Evolutionary conservation across 75 land plant genomes (phyloP).

Genomic region (Sequoia sempervirens): DNA sequence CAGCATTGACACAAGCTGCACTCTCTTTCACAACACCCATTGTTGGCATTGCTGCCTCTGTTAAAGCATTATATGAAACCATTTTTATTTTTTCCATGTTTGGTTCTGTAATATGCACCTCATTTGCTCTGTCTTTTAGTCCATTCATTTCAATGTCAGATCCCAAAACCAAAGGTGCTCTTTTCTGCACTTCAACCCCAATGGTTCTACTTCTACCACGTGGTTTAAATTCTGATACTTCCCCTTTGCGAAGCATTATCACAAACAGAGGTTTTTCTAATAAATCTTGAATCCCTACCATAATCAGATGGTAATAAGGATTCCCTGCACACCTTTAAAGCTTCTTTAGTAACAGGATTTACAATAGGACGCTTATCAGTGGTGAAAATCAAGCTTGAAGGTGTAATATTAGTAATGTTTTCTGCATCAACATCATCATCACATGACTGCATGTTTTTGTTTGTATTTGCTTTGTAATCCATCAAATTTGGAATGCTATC

Average conservation of each 20-base stretch:
- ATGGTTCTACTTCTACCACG: not conserved
- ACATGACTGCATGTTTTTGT: not conserved
- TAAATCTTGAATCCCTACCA: not conserved
- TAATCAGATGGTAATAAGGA: not conserved
- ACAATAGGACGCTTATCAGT: not conserved
- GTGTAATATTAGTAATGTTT: not conserved
- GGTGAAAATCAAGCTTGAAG: not conserved
- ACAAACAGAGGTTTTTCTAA: not conserved
- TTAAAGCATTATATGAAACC: not conserved
- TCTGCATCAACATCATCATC: not conserved
- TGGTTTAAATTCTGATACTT: not conserved
- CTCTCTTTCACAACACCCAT: not conserved
- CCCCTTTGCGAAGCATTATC: not conserved
- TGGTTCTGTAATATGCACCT: not conserved
- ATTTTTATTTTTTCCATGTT: not conserved
- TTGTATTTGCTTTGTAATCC: not conserved
- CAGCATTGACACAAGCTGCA: slow-evolving; percentile 1
- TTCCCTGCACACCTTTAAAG: not conserved
- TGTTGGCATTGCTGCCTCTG: not conserved
- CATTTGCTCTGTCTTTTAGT: not conserved
- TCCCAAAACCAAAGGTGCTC: not conserved
- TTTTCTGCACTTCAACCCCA: not conserved
- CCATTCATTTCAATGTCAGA: not conserved
- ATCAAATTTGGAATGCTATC: not conserved
- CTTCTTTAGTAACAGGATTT: not conserved